Evolutionary conservation across 257 asterid genomes (phyloP).

Genomic region (Rubia yunnanensis): DNA sequence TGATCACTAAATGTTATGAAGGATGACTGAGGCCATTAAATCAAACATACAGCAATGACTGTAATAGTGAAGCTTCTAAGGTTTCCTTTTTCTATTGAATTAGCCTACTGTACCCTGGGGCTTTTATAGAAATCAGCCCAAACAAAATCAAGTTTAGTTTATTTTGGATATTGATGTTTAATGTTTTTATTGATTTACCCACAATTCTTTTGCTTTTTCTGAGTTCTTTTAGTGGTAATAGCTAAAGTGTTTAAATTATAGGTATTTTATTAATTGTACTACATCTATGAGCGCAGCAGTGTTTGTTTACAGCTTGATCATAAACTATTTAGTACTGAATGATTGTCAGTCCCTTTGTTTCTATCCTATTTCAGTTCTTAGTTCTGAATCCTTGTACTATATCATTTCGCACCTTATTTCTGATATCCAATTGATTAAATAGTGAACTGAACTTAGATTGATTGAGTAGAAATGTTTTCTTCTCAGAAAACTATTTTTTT

Average conservation of each 20-base stretch:
- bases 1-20: too few relatives aligned
- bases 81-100: too few relatives aligned
- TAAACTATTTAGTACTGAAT: background rate
- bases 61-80: background rate
- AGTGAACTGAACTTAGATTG: background rate
- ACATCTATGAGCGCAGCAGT: background rate
- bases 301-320: background rate
- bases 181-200: background rate
- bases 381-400: background rate
- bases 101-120: background rate
- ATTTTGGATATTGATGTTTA: background rate
- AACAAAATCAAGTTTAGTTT: background rate
- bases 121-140: background rate
- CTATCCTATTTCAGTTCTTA: background rate
- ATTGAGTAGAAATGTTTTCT: background rate
- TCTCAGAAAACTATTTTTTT: background rate
- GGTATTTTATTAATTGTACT: too few relatives aligned
- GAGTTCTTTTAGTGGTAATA: too few relatives aligned
- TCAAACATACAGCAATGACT: background rate
- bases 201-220: too few relatives aligned
- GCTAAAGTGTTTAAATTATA: too few relatives aligned
- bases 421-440: background rate
- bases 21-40: too few relatives aligned
- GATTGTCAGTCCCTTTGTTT: background rate
- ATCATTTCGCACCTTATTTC: background rate